Base-by-base conservation (phyloP, 345 rosid species). In the Trapa bicornis region DNA sequence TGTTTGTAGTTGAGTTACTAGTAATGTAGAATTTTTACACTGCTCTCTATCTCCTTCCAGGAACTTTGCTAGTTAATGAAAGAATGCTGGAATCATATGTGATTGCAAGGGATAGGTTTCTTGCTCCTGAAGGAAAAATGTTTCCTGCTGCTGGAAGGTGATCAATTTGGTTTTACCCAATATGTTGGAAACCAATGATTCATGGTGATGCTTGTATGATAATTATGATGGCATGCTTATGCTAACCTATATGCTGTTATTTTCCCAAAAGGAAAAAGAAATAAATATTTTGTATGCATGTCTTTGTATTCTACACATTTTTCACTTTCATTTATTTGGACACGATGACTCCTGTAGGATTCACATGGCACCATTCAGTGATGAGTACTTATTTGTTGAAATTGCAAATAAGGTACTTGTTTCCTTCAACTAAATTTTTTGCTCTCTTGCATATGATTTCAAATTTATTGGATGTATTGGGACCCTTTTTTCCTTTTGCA, bases 351-450 rank as follows among this genome's bases (percentile, higher is more conserved):
- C 33, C 69, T 82, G 85, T 82, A 94, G 99, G 96, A 87, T 94
- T 74, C 97, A 94, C 74, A 87, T 91, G 97, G 97, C 99, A 67
- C 99, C 99, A 76, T 94, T 94, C 70, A 91, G 92, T 5, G 99
- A 94, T 80, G 99, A 94, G 70, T 94, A 86, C 73, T 81, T 94
- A n/a, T 94, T 80, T 77, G 75, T 85, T 80, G 99, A 94, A 86
- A 86, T 94, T 81, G 99, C 99, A 53, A 94, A 87, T 85, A 94
- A 91, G 99, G 99, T 94, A 80, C 75, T 75, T 43, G 64, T 41
- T 16, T 67, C 61, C 57, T 73, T 37, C 47, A 14, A 12, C 38
- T 42, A 61, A 9, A 16, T 69, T 69, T 57, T 41, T 15, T 22
- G 1, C 33, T 17, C 10, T 54, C 33, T n/a, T 54, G 35, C 22